phyloP scores from a whole-genome alignment of 768 basidiomycete genomes.

The Hortiboletus flavorubellus region DNA sequence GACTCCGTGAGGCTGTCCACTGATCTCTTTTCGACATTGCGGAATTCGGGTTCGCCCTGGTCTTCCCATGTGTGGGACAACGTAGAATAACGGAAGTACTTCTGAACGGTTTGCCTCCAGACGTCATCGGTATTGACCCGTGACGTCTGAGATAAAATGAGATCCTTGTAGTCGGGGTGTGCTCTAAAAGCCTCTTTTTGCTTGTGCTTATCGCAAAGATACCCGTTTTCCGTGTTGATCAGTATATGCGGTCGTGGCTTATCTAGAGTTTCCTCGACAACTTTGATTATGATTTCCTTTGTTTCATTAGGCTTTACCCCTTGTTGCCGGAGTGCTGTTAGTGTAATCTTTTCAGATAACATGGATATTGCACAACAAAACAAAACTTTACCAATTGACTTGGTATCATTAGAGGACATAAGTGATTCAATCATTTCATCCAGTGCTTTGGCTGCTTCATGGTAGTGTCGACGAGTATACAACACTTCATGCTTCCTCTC shows the following conservation, averaged over 20 bases:
- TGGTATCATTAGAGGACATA: not conserved
- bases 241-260: slow-evolving; percentile 8
- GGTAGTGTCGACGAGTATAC: not conserved
- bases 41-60: slow-evolving; percentile 3
- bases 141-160: slow-evolving; percentile 8
- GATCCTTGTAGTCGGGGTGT: slow-evolving; percentile 9
- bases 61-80: slow-evolving; percentile 24
- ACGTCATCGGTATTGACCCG: not conserved
- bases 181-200: slow-evolving; percentile 11
- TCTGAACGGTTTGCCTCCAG: not conserved
- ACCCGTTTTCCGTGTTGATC: slow-evolving; percentile 14
- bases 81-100: slow-evolving; percentile 18
- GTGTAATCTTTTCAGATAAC: not conserved
- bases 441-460: slow-evolving; percentile 15
- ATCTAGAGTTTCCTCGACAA: not conserved
- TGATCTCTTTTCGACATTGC: not conserved
- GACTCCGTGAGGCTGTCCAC: slow-evolving; percentile 4
- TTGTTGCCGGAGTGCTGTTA: slow-evolving; percentile 4
- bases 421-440: slow-evolving; percentile 4
- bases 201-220: slow-evolving; percentile 11
- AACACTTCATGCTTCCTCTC: slow-evolving; percentile 12
- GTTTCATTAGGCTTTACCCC: slow-evolving; percentile 5
- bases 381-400: slow-evolving; percentile 1
- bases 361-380: not conserved
- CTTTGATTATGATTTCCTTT: not conserved